Evolutionary conservation across 2,329 filamentous ascomycete genomes (phyloP).

Genomic region (Sporothrix brunneoviolacea): DNA sequence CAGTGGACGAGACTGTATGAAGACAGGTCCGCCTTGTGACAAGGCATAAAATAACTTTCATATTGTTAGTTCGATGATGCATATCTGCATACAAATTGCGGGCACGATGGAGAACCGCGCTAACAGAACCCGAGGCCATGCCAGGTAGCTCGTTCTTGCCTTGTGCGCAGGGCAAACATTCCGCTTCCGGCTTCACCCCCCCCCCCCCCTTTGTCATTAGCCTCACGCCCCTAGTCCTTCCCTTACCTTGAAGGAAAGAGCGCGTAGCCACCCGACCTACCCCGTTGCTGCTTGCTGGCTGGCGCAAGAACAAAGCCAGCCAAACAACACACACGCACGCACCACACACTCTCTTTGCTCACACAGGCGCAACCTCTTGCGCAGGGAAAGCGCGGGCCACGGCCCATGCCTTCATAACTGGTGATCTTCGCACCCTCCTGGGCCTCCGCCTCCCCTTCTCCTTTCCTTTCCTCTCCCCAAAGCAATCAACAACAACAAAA

Average conservation of each 20-base stretch:
- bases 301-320: slow-evolving; percentile 7
- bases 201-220: not conserved
- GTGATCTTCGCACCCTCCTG: slow-evolving; percentile 23
- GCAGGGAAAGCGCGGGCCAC: slow-evolving; percentile 11
- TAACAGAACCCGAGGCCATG: not conserved
- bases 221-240: slow-evolving; percentile 2
- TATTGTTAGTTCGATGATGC: too few relatives aligned
- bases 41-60: too few relatives aligned
- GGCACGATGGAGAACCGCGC: not conserved
- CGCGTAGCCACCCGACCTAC: not conserved
- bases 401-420: slow-evolving; percentile 21
- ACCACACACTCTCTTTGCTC: slow-evolving; percentile 6
- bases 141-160: slow-evolving; percentile 1
- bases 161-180: not conserved
- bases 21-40: too few relatives aligned
- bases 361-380: too few relatives aligned
- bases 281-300: not conserved
- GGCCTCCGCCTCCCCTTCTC: slow-evolving; percentile 25
- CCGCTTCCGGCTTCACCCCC: slow-evolving; percentile 12
- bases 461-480: slow-evolving; percentile 28
- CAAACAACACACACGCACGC: not conserved
- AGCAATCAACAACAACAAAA: slow-evolving; percentile 44
- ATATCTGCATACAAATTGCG: too few relatives aligned
- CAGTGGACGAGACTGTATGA: not conserved
- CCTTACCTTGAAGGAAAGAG: not conserved